Percentiles rank a stretch among this genome's conserved stretches.
Evolutionary conservation across 192 early-diverging fungal species (phyloP).

Genomic region (Chytriomyces sp.): DNA sequence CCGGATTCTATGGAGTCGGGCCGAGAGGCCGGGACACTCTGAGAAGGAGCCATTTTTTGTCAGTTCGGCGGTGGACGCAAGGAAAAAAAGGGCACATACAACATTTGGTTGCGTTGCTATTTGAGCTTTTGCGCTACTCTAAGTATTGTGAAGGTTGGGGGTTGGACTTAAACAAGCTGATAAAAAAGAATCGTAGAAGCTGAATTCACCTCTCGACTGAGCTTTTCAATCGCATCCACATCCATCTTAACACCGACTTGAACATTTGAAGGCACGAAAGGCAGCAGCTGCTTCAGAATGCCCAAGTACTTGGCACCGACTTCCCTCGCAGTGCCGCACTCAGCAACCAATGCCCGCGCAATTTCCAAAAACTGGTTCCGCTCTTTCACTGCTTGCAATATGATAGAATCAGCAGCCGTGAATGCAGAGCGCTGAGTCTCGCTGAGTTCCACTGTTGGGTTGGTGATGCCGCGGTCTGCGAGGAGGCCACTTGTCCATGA

Average conservation of each 20-base stretch:
- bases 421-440: conserved; percentile 25
- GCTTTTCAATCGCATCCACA: conserved; percentile 33
- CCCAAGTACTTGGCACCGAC: conserved; percentile 20
- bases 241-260: conserved; percentile 34
- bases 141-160: neutral
- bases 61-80: no score
- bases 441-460: neutral
- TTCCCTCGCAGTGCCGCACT: conserved; percentile 14
- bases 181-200: neutral
- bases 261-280: conserved; percentile 26
- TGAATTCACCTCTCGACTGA: conserved; percentile 18
- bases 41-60: no score
- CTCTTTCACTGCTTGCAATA: conserved; percentile 32
- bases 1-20: no score
- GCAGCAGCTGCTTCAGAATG: conserved; percentile 23
- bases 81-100: no score
- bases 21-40: neutral
- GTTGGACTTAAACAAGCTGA: neutral
- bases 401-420: conserved; percentile 19
- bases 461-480: neutral
- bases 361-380: conserved; percentile 37
- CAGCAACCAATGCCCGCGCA: conserved; percentile 12
- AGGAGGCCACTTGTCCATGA: conserved; percentile 26
- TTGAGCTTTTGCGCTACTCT: no score
- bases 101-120: no score